Conservation (phyloP, 192 early-diverging fungal genomes). For the Coemansia sp. region DNA sequence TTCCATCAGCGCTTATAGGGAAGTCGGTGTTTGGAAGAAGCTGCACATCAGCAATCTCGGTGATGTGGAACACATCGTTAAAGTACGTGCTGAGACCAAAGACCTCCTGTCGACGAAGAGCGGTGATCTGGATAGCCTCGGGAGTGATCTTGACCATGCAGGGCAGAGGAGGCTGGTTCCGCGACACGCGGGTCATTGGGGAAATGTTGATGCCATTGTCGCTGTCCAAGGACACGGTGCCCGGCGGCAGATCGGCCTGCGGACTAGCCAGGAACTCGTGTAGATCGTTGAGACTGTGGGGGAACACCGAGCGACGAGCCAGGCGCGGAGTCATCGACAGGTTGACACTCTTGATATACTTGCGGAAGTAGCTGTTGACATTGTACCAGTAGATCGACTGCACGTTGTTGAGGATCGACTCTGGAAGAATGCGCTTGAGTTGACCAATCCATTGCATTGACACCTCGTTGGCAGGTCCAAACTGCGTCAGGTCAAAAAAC, state of each 20-base stretch:
- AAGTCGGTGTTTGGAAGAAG: constrained; percentile 42
- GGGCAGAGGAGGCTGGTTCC: constrained; percentile 65
- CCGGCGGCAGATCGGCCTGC: constrained; percentile 78
- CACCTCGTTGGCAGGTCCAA: constrained; percentile 78
- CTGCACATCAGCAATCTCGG: constrained; percentile 74
- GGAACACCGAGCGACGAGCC: constrained; percentile 69
- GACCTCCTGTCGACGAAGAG: constrained; percentile 75
- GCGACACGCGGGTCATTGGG: constrained; percentile 71
- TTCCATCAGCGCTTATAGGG: constrained; percentile 15
- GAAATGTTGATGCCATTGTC: constrained; percentile 65
- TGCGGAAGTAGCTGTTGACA: constrained; percentile 75
- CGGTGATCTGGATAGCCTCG: constrained; percentile 80
- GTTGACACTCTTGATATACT: constrained; percentile 61
- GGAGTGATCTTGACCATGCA: constrained; percentile 80
- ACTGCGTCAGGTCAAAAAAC: constrained; percentile 81
- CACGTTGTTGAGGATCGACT: constrained; percentile 65
- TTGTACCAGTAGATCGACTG: constrained; percentile 78
- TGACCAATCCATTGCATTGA: constrained; percentile 73
- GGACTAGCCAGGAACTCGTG: constrained; percentile 70
- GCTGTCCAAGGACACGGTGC: constrained; percentile 73
- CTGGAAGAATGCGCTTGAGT: constrained; percentile 74
- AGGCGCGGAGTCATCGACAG: constrained; percentile 56
- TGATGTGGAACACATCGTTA: constrained; percentile 87
- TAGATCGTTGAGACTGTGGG: constrained; percentile 68
- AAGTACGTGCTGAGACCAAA: constrained; percentile 69